Base-by-base conservation (phyloP, 192 early-diverging fungal genomes). In the Pilobolus umbonatus region DNA sequence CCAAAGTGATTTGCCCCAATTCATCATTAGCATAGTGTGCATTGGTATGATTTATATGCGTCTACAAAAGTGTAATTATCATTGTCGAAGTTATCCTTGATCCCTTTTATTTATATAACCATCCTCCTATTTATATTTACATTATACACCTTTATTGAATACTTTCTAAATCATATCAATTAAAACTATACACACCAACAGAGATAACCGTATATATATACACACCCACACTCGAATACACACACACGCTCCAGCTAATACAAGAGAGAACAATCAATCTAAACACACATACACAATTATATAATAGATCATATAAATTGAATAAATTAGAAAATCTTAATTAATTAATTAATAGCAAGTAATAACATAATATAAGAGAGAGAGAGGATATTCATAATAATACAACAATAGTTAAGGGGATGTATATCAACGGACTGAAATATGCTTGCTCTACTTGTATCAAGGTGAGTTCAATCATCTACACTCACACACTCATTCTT, bases 361-460 rank as follows among this genome's bases (percentile, higher is more conserved):
- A n/a, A n/a, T n/a, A n/a, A n/a, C n/a, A n/a, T n/a, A n/a, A n/a
- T n/a, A n/a, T n/a, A n/a, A n/a, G n/a, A n/a, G n/a, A n/a, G n/a
- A n/a, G n/a, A n/a, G n/a, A n/a, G n/a, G n/a, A n/a, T n/a, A n/a
- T n/a, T n/a, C n/a, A n/a, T n/a, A n/a, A n/a, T n/a, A n/a, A n/a
- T n/a, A n/a, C n/a, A n/a, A n/a, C n/a, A n/a, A n/a, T 12, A 1
- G 34, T 25, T 15, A 19, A 17, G 1, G 44, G 15, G 25, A 59
- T 65, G 57, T 52, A 58, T 40, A 57, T 65, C 38, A 65, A 65
- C 57, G 63, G 56, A 46, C 17, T 53, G 32, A 65, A 65, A 51
- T 65, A 49, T 57, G 63, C 63, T 12, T 65, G 63, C 29, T 47
- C 55, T 24, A 65, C 63, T 21, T 65, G 63, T 50, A 59, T 65